These are phyloP conservation scores for Yamadazyma sp. DNA, from an alignment of 805 yeast genomes.

Conservation along the genomic window DNA sequence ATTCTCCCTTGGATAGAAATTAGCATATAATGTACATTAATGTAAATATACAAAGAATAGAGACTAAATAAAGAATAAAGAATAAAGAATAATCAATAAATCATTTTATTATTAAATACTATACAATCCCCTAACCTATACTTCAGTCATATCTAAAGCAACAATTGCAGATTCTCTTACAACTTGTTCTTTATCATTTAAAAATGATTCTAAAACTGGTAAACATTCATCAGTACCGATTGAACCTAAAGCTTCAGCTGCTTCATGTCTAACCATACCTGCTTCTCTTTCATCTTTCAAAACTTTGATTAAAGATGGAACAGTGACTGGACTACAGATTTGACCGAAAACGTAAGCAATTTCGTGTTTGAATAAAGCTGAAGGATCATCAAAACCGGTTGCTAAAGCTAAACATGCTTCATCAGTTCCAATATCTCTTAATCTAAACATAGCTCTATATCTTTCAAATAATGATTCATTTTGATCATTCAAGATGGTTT, in stretches of 20 bases:
- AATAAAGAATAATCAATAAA: no score
- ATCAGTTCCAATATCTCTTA: slow-evolving; percentile 89
- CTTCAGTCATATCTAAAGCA: slow-evolving; percentile 97
- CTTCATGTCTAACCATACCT: slow-evolving; percentile 99
- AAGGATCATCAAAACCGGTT: slow-evolving; percentile 81
- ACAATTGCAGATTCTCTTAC: slow-evolving; percentile 97
- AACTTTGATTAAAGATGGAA: slow-evolving; percentile 81
- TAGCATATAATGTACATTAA: slow-evolving; percentile 4
- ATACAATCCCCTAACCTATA: slow-evolving; percentile 50
- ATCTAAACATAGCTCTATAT: slow-evolving; percentile 97
- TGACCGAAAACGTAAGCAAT: slow-evolving; percentile 98
- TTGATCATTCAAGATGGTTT: slow-evolving; percentile 71
- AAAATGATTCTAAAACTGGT: slow-evolving; percentile 77
- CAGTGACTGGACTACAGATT: slow-evolving; percentile 87
- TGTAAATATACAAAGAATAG: slow-evolving; percentile 7
- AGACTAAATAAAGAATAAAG: no score
- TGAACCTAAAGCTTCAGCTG: slow-evolving; percentile 97
- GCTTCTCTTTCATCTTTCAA: slow-evolving; percentile 78
- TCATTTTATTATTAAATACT: neutral
- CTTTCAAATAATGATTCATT: slow-evolving; percentile 80
- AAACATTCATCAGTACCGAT: slow-evolving; percentile 95
- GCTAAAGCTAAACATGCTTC: slow-evolving; percentile 94
- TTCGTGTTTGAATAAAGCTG: slow-evolving; percentile 95
- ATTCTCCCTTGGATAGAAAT: neutral
- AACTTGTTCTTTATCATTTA: slow-evolving; percentile 79